A percentile compares a stretch with the other conserved stretches of the same genome.
Evolutionary conservation across 1,284 basidiomycete species (phyloP).

Genomic region (Trichosporon ovoides): DNA sequence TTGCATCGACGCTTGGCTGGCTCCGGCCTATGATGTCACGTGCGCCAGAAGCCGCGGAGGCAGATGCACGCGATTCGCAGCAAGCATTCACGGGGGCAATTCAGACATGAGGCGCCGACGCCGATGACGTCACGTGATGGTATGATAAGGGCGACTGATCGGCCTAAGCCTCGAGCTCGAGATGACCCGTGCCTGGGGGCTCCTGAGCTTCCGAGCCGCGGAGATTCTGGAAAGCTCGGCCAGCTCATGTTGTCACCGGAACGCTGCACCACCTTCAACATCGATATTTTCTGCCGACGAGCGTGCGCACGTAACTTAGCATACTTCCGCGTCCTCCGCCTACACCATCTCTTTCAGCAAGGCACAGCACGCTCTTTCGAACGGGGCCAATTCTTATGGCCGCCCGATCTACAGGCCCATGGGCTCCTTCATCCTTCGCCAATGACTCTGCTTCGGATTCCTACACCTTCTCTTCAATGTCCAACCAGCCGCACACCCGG

Average conservation of each 20-base stretch:
- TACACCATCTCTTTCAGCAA: not conserved
- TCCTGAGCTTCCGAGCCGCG: no score
- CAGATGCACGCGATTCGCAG: not conserved
- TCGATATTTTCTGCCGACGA: not conserved
- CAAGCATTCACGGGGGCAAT: no score
- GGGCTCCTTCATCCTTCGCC: not conserved
- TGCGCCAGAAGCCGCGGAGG: not conserved
- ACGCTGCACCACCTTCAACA: not conserved
- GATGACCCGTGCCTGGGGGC: no score
- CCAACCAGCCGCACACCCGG: not conserved
- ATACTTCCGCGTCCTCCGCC: not conserved
- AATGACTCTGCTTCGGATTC: not conserved
- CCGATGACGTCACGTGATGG: no score
- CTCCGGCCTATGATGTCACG: not conserved
- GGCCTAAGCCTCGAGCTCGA: no score
- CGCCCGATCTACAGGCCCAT: not conserved
- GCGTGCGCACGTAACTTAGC: not conserved
- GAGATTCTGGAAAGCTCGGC: constrained; percentile 6
- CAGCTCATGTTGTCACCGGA: not conserved
- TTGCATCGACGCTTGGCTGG: no score
- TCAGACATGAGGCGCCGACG: no score
- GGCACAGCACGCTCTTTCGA: not conserved
- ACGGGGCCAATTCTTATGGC: not conserved
- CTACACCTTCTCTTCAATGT: not conserved
- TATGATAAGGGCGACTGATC: no score